Conservation (phyloP, 2,329 filamentous ascomycete genomes). For the Clarireedia homoeocarpa region DNA sequence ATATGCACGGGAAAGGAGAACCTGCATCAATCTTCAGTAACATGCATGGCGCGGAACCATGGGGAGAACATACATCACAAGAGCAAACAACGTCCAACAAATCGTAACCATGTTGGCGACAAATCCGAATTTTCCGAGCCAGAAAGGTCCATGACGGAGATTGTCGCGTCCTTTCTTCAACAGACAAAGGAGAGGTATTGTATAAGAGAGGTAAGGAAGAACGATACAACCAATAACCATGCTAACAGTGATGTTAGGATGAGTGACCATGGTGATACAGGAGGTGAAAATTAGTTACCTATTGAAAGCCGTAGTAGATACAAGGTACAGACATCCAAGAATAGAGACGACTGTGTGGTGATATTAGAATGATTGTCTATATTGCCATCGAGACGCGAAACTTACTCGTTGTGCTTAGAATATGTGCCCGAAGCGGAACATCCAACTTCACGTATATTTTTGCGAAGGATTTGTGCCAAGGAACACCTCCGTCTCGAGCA, state of each 20-base stretch:
- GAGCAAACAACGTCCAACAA: conserved; percentile 48
- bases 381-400: too few relatives aligned
- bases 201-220: conserved; percentile 6
- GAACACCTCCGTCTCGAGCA: conserved; percentile 9
- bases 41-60: background rate
- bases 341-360: background rate
- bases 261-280: background rate
- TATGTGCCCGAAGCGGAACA: conserved; percentile 9
- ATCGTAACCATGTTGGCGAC: conserved; percentile 48
- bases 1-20: conserved; percentile 6
- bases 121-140: conserved; percentile 51
- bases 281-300: background rate
- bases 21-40: background rate
- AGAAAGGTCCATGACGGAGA: conserved; percentile 51
- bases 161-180: conserved; percentile 37
- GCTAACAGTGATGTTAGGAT: background rate
- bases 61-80: conserved; percentile 39
- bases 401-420: background rate
- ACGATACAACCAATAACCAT: conserved; percentile 9
- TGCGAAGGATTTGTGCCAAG: background rate
- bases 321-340: background rate
- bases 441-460: conserved; percentile 2
- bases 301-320: conserved; percentile 9
- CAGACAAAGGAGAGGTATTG: conserved; percentile 26
- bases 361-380: too few relatives aligned